These are phyloP conservation scores for Prinsepia uniflora DNA, from an alignment of 306 rosid genomes.

Conservation along the genomic window DNA sequence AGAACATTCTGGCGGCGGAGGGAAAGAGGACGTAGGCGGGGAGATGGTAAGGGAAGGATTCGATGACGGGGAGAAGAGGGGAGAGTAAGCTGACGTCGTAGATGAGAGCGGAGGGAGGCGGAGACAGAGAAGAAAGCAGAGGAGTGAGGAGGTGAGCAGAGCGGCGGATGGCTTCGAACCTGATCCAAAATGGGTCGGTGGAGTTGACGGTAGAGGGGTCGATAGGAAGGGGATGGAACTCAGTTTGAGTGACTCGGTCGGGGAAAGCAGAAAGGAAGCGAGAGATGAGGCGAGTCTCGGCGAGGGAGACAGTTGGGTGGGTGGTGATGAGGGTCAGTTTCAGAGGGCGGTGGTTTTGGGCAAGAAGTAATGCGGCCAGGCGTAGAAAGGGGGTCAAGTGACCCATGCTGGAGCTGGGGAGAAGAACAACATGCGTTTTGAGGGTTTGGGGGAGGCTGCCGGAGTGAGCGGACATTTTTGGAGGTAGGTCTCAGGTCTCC, in stretches of 20 bases:
- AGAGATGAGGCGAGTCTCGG: constrained; percentile 44
- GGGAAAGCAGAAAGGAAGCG: constrained; percentile 45
- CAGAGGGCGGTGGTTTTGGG: constrained; percentile 30
- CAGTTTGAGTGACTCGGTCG: constrained; percentile 15
- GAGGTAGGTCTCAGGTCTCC: neutral
- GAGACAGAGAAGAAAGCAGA: constrained; percentile 39
- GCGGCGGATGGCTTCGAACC: constrained; percentile 34
- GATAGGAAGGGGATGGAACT: constrained; percentile 23
- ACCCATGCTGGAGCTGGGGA: constrained; percentile 60
- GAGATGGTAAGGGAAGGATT: constrained; percentile 14
- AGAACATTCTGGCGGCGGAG: constrained; percentile 43
- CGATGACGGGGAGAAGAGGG: constrained; percentile 25
- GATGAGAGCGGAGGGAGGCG: constrained; percentile 44
- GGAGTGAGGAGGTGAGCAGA: constrained; percentile 45
- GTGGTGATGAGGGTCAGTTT: constrained; percentile 45
- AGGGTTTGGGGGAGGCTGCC: neutral
- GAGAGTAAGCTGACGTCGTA: constrained; percentile 37
- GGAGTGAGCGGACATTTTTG: neutral
- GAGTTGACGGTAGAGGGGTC: constrained; percentile 15
- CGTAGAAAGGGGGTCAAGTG: constrained; percentile 48
- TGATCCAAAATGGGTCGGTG: constrained; percentile 44
- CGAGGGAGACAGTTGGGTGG: constrained; percentile 38
- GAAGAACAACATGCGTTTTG: constrained; percentile 39
- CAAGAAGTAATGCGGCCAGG: constrained; percentile 40
- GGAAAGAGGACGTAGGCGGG: constrained; percentile 43